These are phyloP conservation scores for Jackrogersella multiformis DNA, from an alignment of 495 filamentous ascomycete species.

Conservation along the genomic window DNA sequence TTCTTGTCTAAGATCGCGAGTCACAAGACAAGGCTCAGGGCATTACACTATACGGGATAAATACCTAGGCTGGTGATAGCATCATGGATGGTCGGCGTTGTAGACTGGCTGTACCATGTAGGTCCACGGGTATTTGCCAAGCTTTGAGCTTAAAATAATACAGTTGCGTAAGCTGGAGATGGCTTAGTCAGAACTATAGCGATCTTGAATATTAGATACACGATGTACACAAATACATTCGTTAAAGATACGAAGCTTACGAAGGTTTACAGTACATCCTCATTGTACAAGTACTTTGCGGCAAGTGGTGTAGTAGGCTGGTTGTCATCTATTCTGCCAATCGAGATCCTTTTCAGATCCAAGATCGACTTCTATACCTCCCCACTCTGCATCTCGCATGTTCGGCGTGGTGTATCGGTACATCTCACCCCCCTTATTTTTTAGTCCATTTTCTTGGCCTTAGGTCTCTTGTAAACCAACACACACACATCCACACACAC, in stretches of 20 bases:
- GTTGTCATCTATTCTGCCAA: slow-evolving; percentile 37
- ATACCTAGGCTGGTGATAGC: background rate
- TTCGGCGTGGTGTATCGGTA: slow-evolving; percentile 23
- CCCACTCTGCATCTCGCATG: slow-evolving; percentile 37
- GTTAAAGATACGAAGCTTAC: background rate
- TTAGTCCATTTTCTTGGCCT: background rate
- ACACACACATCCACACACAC: no score
- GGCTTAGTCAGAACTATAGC: slow-evolving; percentile 3
- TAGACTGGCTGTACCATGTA: no score
- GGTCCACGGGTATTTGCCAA: slow-evolving; percentile 2
- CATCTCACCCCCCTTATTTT: background rate
- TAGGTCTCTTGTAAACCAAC: slow-evolving; percentile 5
- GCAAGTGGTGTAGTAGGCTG: slow-evolving; percentile 36
- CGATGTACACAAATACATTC: slow-evolving; percentile 1
- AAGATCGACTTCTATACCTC: slow-evolving; percentile 31
- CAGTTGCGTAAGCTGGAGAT: background rate
- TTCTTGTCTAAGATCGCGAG: slow-evolving; percentile 31
- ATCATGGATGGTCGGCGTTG: no score
- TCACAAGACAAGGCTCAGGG: slow-evolving; percentile 18
- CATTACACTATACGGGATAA: background rate
- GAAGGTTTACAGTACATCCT: no score
- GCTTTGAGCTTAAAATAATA: slow-evolving; percentile 6
- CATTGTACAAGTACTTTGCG: slow-evolving; percentile 25
- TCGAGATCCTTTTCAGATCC: slow-evolving; percentile 43
- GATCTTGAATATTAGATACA: background rate